Evolutionary conservation across 1,284 basidiomycete genomes (phyloP).

Genomic region (Malassezia slooffiae): DNA sequence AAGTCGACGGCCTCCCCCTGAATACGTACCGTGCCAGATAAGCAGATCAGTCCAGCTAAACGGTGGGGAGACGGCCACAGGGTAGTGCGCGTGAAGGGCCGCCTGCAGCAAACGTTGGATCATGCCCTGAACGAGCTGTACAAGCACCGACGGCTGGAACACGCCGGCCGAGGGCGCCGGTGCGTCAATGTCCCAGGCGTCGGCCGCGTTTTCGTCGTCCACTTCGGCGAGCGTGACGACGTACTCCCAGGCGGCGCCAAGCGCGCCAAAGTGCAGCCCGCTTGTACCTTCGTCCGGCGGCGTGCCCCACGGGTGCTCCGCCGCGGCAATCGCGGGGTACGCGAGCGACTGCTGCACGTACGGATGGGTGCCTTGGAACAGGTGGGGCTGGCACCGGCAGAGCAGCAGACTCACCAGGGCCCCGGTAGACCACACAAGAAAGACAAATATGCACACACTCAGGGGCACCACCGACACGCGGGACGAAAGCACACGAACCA

Average conservation of each 20-base stretch:
- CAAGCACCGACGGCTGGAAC: constrained; percentile 6
- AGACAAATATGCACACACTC: constrained; percentile 21
- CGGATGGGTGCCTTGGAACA: constrained; percentile 6
- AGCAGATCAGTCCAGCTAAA: constrained; percentile 1
- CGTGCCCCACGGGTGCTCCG: no score
- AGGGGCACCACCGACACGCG: constrained; percentile 21
- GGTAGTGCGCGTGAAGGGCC: neutral
- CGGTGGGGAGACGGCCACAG: neutral
- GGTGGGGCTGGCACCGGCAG: constrained; percentile 16
- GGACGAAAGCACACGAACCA: constrained; percentile 27
- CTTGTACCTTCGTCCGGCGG: no score
- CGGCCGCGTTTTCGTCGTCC: neutral
- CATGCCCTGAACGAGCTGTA: constrained; percentile 12
- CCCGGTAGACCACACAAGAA: constrained; percentile 23
- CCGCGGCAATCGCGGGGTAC: neutral
- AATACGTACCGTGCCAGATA: constrained; percentile 1
- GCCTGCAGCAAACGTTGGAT: constrained; percentile 4
- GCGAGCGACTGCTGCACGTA: constrained; percentile 1
- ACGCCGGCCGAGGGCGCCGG: constrained; percentile 1
- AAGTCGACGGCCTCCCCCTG: no score
- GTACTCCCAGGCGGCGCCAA: no score
- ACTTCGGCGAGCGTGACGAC: neutral
- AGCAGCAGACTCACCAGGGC: constrained; percentile 17
- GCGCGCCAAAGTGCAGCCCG: no score
- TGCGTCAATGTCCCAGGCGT: neutral